Evolutionary conservation across 2,329 filamentous ascomycete species (phyloP), one percentile per base, ranked within the genome.

Genomic region (Stemphylium vesicarium): DNA sequence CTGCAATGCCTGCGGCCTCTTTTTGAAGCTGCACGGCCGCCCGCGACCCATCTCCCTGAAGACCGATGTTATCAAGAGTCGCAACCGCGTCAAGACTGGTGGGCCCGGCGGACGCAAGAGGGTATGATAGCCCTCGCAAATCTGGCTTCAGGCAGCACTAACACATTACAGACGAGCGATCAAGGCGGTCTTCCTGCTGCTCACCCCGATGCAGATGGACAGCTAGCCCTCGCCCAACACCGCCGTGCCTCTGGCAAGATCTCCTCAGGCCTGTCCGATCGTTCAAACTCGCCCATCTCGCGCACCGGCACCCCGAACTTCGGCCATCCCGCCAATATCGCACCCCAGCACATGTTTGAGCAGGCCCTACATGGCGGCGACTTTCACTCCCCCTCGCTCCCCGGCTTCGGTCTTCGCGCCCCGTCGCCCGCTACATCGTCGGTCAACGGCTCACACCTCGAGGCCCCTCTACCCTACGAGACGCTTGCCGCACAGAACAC

Each of bases 61-160:
- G 84, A 98, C 95, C 43, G 95, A 99, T 81, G 94, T 98, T 65
- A 99, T 99, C 81, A 99, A 99, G 83, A 97, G 93, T 81, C 92
- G 95, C 71, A 99, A 99, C 79, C 88, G 95, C 63, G 94, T 98
- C 67, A 98, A 98, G 83, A 95, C 92, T 49, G 86, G 90, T 8
- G 91, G 81, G 2, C 84, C 93, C 69, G 85, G 90, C 60, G 87
- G 88, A 41, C 90, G 91, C 70, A 93, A 92, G 78, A 96, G 96
- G 88, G 91, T 92, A 80, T 44, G 54, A 29, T 71, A 78, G 72
- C 16, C 36, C 9, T 24, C 4, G 9, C 1, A 20, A 12, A 16
- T 9, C 10, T 15, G 3, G 24, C 16, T 42, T 24, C 4, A 8
- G 15, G 10, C 20, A 9, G 20, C 46, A 40, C 66, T 62, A 59